Base-by-base conservation (phyloP, 1,139 yeast species). In the Entelexis paramagnoliae region DNA sequence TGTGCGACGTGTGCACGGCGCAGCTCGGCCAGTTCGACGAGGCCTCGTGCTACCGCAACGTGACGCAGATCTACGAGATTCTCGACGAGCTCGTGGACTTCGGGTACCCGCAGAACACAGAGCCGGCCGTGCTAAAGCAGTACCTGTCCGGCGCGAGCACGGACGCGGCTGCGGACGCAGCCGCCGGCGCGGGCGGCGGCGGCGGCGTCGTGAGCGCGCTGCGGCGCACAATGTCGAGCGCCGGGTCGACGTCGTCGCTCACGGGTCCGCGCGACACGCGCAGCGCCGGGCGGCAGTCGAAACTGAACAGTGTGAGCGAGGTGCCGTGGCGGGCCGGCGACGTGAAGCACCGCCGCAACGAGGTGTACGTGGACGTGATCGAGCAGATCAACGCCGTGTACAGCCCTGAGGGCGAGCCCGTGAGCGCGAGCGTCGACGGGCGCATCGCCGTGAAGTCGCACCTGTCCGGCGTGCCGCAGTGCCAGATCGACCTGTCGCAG, bases 41-140 rank as follows among this genome's bases (percentile, higher is more conserved):
- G 55, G 64, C 64, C 10, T 67, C 72, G 6, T 67, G 81, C 55
- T 76, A 74, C 62, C 74, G 78, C 59, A 80, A 86, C 61, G 85
- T 87, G 64, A 72, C 79, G 52, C 63, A 77, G 26, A 75, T 88
- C 22, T 83, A 84, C 67, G 95, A 88, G 60, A 66, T 88, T 14
- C 68, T 89, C 40, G 95, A 85, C 60, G 91, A 86, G 63, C 72
- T 81, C 28, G 69, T 83, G 29, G 94, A 84, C 58, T 85, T 80
- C 65, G 98, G 97, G 1, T 83, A 79, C 60, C 94, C 96, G 0
- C 80, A 79, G 55, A 78, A 77, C 57, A 75, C 88, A 54, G 96
- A 88, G 51, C 64, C 71, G 5, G 71, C 71, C 40, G 67, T 73
- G 2, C 64, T 80, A 35, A 70, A 66, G 55, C 71, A 65, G 56